phyloP scores from a whole-genome alignment of 768 basidiomycete species.

The Tremella fuciformis region DNA sequence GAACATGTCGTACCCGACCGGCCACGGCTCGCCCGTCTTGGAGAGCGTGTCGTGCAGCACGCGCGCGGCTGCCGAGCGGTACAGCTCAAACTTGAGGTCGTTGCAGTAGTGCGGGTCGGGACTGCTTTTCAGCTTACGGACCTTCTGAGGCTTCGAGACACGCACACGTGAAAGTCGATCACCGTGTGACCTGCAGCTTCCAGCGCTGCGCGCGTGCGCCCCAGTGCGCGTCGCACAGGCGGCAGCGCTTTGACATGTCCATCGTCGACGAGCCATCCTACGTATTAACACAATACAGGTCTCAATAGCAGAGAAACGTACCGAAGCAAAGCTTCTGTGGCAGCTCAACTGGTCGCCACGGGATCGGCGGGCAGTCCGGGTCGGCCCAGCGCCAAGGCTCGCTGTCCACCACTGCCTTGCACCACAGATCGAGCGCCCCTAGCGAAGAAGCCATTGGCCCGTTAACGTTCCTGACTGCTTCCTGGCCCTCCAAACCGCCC shows the following conservation, averaged over 20 bases:
- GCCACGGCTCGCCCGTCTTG: background rate
- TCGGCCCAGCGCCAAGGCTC: constrained; percentile 30
- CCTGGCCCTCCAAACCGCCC: constrained; percentile 34
- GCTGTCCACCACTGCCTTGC: constrained; percentile 27
- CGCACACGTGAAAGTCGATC: constrained; percentile 27
- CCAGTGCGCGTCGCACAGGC: constrained; percentile 30
- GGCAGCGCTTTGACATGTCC: constrained; percentile 34
- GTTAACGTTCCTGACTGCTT: constrained; percentile 32
- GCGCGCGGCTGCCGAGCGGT: constrained; percentile 4
- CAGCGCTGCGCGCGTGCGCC: constrained; percentile 25
- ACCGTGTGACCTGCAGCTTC: constrained; percentile 41
- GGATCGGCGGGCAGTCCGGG: constrained; percentile 36
- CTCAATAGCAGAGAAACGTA: background rate
- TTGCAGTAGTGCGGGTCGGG: background rate
- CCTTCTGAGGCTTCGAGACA: background rate
- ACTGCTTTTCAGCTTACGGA: constrained; percentile 56
- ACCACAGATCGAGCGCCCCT: constrained; percentile 25
- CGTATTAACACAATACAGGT: background rate
- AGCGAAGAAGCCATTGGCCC: constrained; percentile 37
- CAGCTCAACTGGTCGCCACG: constrained; percentile 30
- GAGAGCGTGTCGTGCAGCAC: background rate
- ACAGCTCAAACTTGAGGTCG: constrained; percentile 2
- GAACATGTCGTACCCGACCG: too few relatives aligned
- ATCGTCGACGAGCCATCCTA: constrained; percentile 33
- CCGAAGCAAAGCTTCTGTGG: constrained; percentile 32